Base-by-base conservation (phyloP, 306 rosid species). In the Vachellia pachyceras region DNA sequence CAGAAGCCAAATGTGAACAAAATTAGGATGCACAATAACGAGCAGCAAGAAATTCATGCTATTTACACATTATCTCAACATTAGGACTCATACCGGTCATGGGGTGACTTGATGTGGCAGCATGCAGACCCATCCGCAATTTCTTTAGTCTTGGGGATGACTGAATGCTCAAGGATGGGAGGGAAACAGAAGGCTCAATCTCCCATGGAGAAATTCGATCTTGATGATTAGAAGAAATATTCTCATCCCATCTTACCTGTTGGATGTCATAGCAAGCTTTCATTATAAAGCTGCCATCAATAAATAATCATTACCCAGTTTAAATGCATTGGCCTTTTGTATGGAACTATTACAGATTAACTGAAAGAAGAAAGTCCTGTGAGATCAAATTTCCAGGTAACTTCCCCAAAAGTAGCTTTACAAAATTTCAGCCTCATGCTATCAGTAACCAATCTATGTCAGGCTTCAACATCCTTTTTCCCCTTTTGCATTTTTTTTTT, bases 181-280 rank as follows among this genome's bases (percentile, higher is more conserved):
- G 92, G 85, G 97, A 90, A 52, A 82, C 94, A 52, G 91, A 93
- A 87, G 90, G 87, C 84, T 95, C 99, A 47, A 95, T 88, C 88
- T 95, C 99, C 99, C 99, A 95, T 1, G 94, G 90, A 54, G 97
- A 95, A 76, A 95, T 92, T 73, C 90, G 89, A 75, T 91, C 97
- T 85, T 87, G 92, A 83, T 86, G 91, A 84, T 85, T 89, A 81
- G 73, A 86, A 55, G 84, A 90, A 10, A 87, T 81, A 83, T 90
- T 93, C 73, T 95, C 97, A 87, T 95, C 97, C 99, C 97, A 91
- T 76, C 94, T 86, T 40, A 95, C 95, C 99, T 95, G 91, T 86
- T 75, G 66, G 45, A 81, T 37, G 49, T 76, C 81, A 81, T 17
- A 80, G 46, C 15, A 73, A 72, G 58, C 86, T 84, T 76, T 50